phyloP scores from a whole-genome alignment of 345 rosid genomes.

The Clarkia xantiana region DNA sequence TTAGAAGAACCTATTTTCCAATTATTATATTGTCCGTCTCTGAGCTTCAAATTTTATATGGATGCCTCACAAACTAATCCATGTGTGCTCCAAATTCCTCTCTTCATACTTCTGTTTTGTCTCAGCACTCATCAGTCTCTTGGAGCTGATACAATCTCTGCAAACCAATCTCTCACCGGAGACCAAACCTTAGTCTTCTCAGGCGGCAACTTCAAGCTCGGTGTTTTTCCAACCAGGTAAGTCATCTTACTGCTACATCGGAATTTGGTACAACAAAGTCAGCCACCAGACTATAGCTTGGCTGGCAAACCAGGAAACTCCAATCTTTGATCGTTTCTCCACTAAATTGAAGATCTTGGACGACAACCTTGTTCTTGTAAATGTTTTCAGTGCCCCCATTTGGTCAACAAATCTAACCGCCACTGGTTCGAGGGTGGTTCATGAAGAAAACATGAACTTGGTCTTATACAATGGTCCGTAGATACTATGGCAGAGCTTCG shows the following conservation, averaged over 20 bases:
- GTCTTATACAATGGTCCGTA: conserved; percentile 24
- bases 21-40: not conserved
- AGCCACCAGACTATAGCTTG: conserved; percentile 26
- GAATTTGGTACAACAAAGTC: conserved; percentile 45
- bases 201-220: conserved; percentile 32
- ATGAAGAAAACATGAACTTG: conserved; percentile 46
- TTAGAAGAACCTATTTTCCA: too few relatives aligned
- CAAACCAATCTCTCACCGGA: conserved; percentile 40
- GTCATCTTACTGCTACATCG: conserved; percentile 50
- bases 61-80: conserved; percentile 14
- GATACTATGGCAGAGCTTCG: conserved; percentile 62
- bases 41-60: conserved; percentile 6
- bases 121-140: conserved; percentile 13
- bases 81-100: conserved; percentile 10
- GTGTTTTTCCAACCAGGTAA: conserved; percentile 51
- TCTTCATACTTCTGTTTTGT: conserved; percentile 18
- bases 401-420: conserved; percentile 61
- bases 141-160: conserved; percentile 42
- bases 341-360: conserved; percentile 35
- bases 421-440: conserved; percentile 26
- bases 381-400: conserved; percentile 25
- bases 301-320: conserved; percentile 69
- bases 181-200: conserved; percentile 41
- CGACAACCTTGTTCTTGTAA: conserved; percentile 57
- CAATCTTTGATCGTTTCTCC: conserved; percentile 27